Evolutionary conservation across 2,329 filamentous ascomycete genomes (phyloP).

Genomic region (Alternaria solani): DNA sequence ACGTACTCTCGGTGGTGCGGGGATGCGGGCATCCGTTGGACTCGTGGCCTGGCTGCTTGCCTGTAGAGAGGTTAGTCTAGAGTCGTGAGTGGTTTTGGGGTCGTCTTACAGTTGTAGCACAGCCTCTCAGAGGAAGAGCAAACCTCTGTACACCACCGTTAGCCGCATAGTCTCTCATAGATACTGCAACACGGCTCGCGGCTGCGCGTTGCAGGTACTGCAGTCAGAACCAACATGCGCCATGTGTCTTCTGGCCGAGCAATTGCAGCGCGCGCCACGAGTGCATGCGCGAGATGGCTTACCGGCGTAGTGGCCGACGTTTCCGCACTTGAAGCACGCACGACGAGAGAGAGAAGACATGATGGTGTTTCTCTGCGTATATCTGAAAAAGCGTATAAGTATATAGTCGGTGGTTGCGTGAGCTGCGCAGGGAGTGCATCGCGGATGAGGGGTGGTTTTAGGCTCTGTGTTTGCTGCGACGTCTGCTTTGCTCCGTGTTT

Average conservation of each 20-base stretch:
- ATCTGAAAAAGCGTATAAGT: constrained; percentile 36
- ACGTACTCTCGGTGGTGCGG: constrained; percentile 87
- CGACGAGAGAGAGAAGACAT: constrained; percentile 64
- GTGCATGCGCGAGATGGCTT: constrained; percentile 34
- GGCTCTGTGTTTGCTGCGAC: constrained; percentile 33
- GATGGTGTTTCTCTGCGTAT: constrained; percentile 45
- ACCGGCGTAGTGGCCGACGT: constrained; percentile 63
- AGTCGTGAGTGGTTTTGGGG: constrained; percentile 8
- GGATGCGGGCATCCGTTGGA: constrained; percentile 97
- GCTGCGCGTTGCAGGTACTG: constrained; percentile 31
- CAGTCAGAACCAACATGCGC: constrained; percentile 19
- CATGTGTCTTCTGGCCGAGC: constrained; percentile 23
- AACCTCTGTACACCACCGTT: constrained; percentile 68
- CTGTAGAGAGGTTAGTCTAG: constrained; percentile 49
- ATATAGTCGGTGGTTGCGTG: constrained; percentile 19
- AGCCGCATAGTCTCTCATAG: constrained; percentile 24
- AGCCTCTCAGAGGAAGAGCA: constrained; percentile 98
- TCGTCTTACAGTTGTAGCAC: constrained; percentile 93
- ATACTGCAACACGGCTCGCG: constrained; percentile 17
- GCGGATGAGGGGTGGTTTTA: constrained; percentile 26
- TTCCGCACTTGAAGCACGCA: constrained; percentile 63
- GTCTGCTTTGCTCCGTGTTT: constrained; percentile 13
- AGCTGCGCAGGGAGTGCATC: constrained; percentile 24
- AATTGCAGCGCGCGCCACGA: constrained; percentile 28
- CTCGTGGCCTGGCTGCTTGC: constrained; percentile 93